Evolutionary conservation across 164 flowering plant genomes (phyloP).

Genomic region (Annona squamosa): DNA sequence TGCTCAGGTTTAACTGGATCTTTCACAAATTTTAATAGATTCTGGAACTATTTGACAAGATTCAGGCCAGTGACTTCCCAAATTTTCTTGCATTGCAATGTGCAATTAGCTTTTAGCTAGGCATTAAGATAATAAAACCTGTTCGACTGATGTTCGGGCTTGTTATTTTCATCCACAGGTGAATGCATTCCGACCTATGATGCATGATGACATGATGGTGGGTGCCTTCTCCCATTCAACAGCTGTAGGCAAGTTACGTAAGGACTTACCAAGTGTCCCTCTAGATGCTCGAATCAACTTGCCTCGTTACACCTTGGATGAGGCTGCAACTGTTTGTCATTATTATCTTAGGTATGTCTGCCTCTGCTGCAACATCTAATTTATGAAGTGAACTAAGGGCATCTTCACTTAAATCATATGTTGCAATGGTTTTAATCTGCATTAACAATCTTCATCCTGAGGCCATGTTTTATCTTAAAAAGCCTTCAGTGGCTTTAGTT

Average conservation of each 20-base stretch:
- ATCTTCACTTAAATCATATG: too few species aligned
- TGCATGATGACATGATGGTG: slow-evolving; percentile 91
- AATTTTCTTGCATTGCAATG: too few species aligned
- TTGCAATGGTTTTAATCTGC: too few species aligned
- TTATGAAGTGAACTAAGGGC: not conserved
- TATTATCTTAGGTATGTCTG: slow-evolving; percentile 77
- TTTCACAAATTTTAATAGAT: too few species aligned
- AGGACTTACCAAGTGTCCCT: slow-evolving; percentile 88
- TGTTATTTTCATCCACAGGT: slow-evolving; percentile 42
- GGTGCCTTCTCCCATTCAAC: slow-evolving; percentile 98
- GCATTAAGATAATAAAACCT: too few species aligned
- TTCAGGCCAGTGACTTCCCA: too few species aligned
- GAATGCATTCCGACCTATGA: slow-evolving; percentile 84
- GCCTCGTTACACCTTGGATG: slow-evolving; percentile 77
- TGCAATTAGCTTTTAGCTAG: too few species aligned
- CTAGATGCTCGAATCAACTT: slow-evolving; percentile 62
- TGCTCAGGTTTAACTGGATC: too few species aligned
- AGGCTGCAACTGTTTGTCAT: slow-evolving; percentile 79
- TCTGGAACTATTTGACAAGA: too few species aligned
- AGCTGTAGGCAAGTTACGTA: slow-evolving; percentile 92
- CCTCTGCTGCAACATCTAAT: not conserved
- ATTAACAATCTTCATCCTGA: too few species aligned
- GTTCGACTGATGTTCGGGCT: not conserved
- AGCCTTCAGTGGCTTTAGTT: not conserved
- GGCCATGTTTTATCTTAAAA: too few species aligned